Evolutionary conservation across 2,329 filamentous ascomycete species (phyloP).

Genomic region (Trichoderma cornu-damae): DNA sequence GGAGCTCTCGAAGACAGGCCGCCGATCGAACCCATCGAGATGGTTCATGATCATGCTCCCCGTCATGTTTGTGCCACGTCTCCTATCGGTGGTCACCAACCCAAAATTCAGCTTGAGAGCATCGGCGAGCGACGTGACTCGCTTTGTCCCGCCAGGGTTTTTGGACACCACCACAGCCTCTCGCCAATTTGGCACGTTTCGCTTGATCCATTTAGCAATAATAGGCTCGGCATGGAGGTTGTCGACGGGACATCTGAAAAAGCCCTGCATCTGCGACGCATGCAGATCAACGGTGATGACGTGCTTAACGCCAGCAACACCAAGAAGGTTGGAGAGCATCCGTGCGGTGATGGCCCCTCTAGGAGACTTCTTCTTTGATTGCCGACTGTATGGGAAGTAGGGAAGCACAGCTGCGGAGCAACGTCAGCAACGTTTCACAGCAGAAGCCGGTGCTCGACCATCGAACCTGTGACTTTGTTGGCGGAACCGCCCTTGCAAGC

Average conservation of each 20-base stretch:
- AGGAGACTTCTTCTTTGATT: constrained; percentile 98
- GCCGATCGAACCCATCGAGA: constrained; percentile 55
- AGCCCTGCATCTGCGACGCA: constrained; percentile 98
- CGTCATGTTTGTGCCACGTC: constrained; percentile 64
- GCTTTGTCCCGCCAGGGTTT: constrained; percentile 94
- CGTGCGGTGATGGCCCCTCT: constrained; percentile 92
- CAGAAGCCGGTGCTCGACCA: constrained; percentile 17
- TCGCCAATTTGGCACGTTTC: constrained; percentile 80
- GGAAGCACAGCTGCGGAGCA: constrained; percentile 65
- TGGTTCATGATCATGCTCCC: constrained; percentile 72
- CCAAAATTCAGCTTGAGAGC: constrained; percentile 96
- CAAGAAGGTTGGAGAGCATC: constrained; percentile 92
- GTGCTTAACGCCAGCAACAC: constrained; percentile 92
- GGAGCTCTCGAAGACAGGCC: constrained; percentile 37
- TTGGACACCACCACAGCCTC: constrained; percentile 96
- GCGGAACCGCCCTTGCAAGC: constrained; percentile 97
- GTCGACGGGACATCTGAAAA: constrained; percentile 96
- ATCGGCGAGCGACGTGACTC: constrained; percentile 92
- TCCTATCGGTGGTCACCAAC: constrained; percentile 82
- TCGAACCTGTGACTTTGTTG: constrained; percentile 87
- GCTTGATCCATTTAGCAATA: constrained; percentile 90
- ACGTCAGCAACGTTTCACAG: constrained; percentile 8
- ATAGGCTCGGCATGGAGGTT: constrained; percentile 95
- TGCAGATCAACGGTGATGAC: constrained; percentile 97
- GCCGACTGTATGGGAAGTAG: constrained; percentile 98